Evolutionary conservation across 2,329 filamentous ascomycete genomes (phyloP), one percentile per base, ranked within the genome.

Genomic region (Fusarium sp.): DNA sequence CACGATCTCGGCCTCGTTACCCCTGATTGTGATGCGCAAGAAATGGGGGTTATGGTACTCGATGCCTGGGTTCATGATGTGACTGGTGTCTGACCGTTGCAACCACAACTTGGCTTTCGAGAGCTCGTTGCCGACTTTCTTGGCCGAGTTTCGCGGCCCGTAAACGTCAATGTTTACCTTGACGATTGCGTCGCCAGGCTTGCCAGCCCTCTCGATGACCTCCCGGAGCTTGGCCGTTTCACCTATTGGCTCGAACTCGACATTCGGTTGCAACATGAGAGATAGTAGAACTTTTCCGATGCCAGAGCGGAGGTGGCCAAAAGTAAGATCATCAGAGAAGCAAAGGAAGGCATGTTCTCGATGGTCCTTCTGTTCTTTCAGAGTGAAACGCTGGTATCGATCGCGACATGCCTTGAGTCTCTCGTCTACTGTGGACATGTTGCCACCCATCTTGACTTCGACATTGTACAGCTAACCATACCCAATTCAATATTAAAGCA

Each of bases 131-230:
- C 82, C 84, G 22, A 84, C 69, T 2, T 63, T 16, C 0, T 59
- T 63, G 2, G 73, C 74, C 2, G 63, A 20, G 5, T 40, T n/a
- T 2, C 63, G 63, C 1, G 79, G 79, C 0, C 84, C 84, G 65
- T 84, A 85, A 1, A 85, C 65, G 50, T 84, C 82, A 59, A 85
- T 81, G 61, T 83, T 78, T 1, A 84, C 70, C 9, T 68, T 65
- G 14, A 68, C 68, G 2, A 65, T 68, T 3, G 81, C 79, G 1
- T 82, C 79, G 4, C 68, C 52, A 0, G 79, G 47, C 65, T 80
- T 81, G 11, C 68, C 76, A 2, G 76, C 74, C 7, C 71, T 72
- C 18, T 60, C 63, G 16, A 83, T 80, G 20, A 67, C 73, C 2
- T 80, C 74, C 9, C 71, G 69, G 1, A 83, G 72, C 4, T 27